Base-by-base conservation (phyloP, 768 basidiomycete genomes). In the Suillus americanus region DNA sequence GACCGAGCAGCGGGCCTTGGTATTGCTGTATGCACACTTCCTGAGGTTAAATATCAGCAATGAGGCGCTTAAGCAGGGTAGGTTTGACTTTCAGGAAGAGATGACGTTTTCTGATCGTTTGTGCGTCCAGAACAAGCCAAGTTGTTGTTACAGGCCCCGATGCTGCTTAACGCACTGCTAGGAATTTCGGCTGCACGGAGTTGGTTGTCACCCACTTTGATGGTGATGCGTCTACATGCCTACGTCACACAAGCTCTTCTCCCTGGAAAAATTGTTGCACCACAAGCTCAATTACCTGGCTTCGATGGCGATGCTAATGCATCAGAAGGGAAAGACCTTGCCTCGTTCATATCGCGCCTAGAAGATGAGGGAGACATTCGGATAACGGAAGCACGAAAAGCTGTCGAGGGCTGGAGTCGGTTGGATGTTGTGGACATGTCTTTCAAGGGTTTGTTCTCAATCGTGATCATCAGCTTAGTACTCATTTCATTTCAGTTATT, bases 21-120 rank as follows among this genome's bases (percentile, higher is more conserved):
- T 90, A 2, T 79, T 97, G 6, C 77, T 97, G 3, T 96, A 93
- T 72, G 90, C 94, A 10, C 94, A 99, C 77, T 78, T 99, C 50
- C 79, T 97, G 41, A 84, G 96, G 33, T 67, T 86, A 81, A 38
- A 85, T 84, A 2, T 75, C 89, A 62, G 76, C 8, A 81, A 85
- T 28, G 64, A 82, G 2, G 75, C 78, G 0, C 77, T 97, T 10
- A 83, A 84, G 66, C 81, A 84, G 78, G 89, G 95, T 95, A 66
- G 20, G 86, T 80, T 50, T 57, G 20, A 23, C 3, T 12, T 43
- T 50, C 18, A 51, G 1, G 14, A 45, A 18, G n/a, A 3, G 3
- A 25, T 8, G 46, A 1, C 33, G 35, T 63, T 6, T 67, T 13
- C 65, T 9, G 14, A 53, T 23, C 3, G n/a, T 38, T 45, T 59